These are phyloP conservation scores for Plantago major DNA, from an alignment of 257 asterid genomes.

Conservation along the genomic window DNA sequence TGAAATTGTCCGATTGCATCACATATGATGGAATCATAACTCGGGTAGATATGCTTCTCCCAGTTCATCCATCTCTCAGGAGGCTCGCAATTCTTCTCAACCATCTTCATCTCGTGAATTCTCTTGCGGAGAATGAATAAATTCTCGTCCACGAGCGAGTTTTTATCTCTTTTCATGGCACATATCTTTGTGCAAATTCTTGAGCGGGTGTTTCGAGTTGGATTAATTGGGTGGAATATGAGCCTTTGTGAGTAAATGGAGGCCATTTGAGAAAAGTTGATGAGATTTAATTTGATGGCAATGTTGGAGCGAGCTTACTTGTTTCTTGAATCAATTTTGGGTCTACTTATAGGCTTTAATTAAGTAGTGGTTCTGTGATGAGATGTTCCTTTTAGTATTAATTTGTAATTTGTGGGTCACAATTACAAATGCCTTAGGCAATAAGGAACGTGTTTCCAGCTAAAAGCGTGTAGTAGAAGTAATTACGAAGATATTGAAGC, in stretches of 20 bases:
- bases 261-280: no score
- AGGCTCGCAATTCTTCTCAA: conserved; percentile 34
- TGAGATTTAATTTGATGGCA: no score
- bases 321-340: no score
- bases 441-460: no score
- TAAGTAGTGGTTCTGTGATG: no score
- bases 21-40: conserved; percentile 38
- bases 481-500: no score
- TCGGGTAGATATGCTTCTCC: conserved; percentile 40
- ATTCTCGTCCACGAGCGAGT: conserved; percentile 39
- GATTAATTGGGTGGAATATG: neutral
- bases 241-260: conserved; percentile 5
- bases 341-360: no score
- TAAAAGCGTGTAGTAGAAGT: no score
- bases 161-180: conserved; percentile 24
- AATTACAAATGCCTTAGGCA: no score
- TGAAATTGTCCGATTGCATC: conserved; percentile 44
- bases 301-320: no score
- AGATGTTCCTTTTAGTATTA: no score
- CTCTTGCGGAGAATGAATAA: conserved; percentile 48
- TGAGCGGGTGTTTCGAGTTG: neutral
- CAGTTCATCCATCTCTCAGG: conserved; percentile 59
- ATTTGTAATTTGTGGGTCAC: no score
- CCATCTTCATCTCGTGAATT: conserved; percentile 47
- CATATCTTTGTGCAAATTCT: neutral